Evolutionary conservation across 108 stramenopile genomes (phyloP), one percentile per base, ranked within the genome.

Genomic region (Fistulifera pelliculosa): DNA sequence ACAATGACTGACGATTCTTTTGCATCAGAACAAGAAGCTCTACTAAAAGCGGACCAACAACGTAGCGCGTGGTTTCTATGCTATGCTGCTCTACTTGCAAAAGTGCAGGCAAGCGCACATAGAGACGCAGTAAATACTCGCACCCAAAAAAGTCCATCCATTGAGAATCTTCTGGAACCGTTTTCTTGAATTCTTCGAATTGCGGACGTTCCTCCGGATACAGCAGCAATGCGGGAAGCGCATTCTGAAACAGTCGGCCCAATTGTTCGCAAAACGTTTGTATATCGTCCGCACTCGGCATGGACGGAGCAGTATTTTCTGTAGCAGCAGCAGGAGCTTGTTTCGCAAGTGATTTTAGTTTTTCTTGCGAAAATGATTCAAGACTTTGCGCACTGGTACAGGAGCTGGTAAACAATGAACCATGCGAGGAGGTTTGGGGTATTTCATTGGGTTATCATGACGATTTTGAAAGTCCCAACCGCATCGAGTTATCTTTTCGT

Each of bases 141-240:
- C 80, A 79, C 39, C 84, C 84, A 39, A 86, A 90, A 0, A 83
- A 59, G 44, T 81, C 71, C 24, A 68, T 54, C 31, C 51, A 53
- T 1, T 11, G 2, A 2, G 25, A 18, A n/a, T 38, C 24, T 2
- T 44, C 47, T 57, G 52, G 0, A 6, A 35, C 31, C 21, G 25
- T 51, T 54, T 58, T 19, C 47, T 17, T 49, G 52, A 65, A 17
- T 48, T 48, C 23, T 27, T 69, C 56, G 70, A 77, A 80, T 47
- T 90, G 83, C n/a, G 73, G 64, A 13, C 80, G 54, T 64, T 90
- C 88, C 41, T 78, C 55, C 3, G 57, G 59, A 74, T 81, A 90
- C 18, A 90, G 60, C 1, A 90, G 55, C 49, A 63, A 64, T 13
- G 60, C 56, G 3, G 83, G 88, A 43, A 90, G 60, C 43, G 81